Percentiles rank a stretch among this genome's conserved stretches.
Conservation (phyloP, 148 eudicot genomes). For the Camellia sinensis region DNA sequence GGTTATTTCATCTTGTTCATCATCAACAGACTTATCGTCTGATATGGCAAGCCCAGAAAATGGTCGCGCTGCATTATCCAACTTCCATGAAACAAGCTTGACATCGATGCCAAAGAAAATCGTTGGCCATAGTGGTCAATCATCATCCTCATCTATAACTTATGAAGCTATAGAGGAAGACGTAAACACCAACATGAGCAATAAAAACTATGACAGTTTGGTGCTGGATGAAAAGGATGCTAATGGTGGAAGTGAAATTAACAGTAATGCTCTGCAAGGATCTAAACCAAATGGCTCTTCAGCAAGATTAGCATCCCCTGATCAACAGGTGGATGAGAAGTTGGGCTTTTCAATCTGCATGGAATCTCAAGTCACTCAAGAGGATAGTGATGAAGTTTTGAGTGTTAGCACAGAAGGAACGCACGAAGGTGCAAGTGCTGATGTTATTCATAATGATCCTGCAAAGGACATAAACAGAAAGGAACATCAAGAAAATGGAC, state of each 20-base stretch:
- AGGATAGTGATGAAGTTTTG: slow-evolving; percentile 5
- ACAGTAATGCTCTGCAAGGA: slow-evolving; percentile 8
- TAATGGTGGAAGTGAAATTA: background rate
- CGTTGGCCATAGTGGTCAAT: slow-evolving; percentile 21
- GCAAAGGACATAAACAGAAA: slow-evolving; percentile 13
- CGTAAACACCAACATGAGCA: slow-evolving; percentile 1
- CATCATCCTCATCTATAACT: slow-evolving; percentile 25
- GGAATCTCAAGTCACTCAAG: background rate
- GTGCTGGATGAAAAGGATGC: background rate
- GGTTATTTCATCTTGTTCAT: slow-evolving; percentile 31
- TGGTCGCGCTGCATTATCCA: slow-evolving; percentile 23
- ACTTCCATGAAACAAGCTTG: slow-evolving; percentile 21
- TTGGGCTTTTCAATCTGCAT: background rate
- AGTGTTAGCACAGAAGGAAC: background rate
- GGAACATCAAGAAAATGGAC: slow-evolving; percentile 29
- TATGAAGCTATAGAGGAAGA: slow-evolving; percentile 17
- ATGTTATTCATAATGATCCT: background rate
- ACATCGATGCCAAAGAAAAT: slow-evolving; percentile 30
- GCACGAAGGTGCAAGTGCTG: background rate
- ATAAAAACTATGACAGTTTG: background rate
- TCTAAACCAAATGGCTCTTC: slow-evolving; percentile 12
- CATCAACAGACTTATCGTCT: slow-evolving; percentile 33
- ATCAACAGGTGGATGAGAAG: slow-evolving; percentile 19
- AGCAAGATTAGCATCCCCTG: slow-evolving; percentile 7
- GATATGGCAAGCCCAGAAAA: slow-evolving; percentile 25